phyloP scores from a whole-genome alignment of 306 rosid species.

The Fragaria iinumae region DNA sequence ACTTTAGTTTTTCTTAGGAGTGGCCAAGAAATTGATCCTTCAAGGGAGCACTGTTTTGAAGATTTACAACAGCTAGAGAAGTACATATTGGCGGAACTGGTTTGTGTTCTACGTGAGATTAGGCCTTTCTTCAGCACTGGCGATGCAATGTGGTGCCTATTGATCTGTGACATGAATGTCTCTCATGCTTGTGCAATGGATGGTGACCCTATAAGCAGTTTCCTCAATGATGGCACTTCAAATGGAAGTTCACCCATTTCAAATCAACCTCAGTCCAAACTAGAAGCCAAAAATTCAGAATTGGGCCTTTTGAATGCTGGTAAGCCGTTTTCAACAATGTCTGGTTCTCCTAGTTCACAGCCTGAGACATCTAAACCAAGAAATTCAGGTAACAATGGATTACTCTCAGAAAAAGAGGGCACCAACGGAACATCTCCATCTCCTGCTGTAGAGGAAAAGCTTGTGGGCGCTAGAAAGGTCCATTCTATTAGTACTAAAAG shows the following conservation, averaged over 20 bases:
- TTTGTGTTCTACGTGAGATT: constrained; percentile 85
- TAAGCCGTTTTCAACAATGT: constrained; percentile 36
- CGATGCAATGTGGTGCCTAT: constrained; percentile 95
- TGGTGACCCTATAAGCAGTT: constrained; percentile 45
- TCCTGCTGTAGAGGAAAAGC: constrained; percentile 50
- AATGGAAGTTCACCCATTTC: constrained; percentile 40
- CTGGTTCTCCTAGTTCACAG: constrained; percentile 52
- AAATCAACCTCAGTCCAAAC: constrained; percentile 46
- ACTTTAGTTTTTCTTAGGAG: constrained; percentile 66
- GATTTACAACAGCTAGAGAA: constrained; percentile 79
- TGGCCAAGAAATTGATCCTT: constrained; percentile 75
- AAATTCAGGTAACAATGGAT: constrained; percentile 41
- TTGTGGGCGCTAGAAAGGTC: constrained; percentile 49
- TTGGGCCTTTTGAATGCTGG: constrained; percentile 53
- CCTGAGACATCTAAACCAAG: constrained; percentile 38
- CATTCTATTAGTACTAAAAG: constrained; percentile 59
- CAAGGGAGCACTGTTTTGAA: constrained; percentile 69
- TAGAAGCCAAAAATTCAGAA: constrained; percentile 49
- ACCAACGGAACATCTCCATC: constrained; percentile 29
- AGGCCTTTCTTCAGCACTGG: constrained; percentile 85
- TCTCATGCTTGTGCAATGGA: constrained; percentile 90
- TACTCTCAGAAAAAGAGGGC: constrained; percentile 42
- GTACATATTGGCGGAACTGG: constrained; percentile 81
- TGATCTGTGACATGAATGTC: constrained; percentile 81
- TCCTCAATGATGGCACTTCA: constrained; percentile 37